Conservation (phyloP, 495 filamentous ascomycete genomes). For the Neurospora sp. region DNA sequence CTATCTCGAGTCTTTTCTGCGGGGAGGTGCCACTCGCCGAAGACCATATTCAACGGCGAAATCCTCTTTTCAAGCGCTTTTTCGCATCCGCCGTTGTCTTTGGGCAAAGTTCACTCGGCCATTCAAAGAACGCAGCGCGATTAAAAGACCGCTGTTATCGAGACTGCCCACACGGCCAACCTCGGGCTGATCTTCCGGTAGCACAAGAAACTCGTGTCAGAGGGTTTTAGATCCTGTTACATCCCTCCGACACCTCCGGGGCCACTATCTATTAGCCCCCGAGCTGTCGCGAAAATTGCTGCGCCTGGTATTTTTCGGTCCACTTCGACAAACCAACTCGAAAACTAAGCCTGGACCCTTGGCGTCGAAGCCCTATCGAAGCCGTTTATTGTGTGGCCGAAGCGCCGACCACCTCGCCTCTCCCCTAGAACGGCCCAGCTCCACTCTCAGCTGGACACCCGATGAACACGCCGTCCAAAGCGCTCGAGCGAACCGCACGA, state of each 20-base stretch:
- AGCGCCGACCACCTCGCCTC: slow-evolving; percentile 45
- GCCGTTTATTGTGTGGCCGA: slow-evolving; percentile 22
- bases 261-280: background rate
- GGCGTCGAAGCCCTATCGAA: slow-evolving; percentile 16
- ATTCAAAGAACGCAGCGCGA: background rate
- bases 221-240: background rate
- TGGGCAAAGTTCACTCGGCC: background rate
- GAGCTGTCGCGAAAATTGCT: background rate
- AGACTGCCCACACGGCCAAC: background rate
- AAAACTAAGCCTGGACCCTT: background rate
- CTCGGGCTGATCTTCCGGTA: background rate
- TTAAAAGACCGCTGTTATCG: background rate
- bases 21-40: background rate
- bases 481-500: slow-evolving; percentile 34
- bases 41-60: background rate
- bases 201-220: slow-evolving; percentile 7
- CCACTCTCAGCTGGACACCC: slow-evolving; percentile 51
- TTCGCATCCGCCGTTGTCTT: slow-evolving; percentile 3
- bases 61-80: background rate
- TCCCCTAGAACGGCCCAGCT: slow-evolving; percentile 42
- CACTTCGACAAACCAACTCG: background rate
- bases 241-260: background rate
- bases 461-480: slow-evolving; percentile 31
- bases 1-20: slow-evolving; percentile 1
- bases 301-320: slow-evolving; percentile 2